Conservation (phyloP, 768 basidiomycete species). For the Hericium alpestre region DNA sequence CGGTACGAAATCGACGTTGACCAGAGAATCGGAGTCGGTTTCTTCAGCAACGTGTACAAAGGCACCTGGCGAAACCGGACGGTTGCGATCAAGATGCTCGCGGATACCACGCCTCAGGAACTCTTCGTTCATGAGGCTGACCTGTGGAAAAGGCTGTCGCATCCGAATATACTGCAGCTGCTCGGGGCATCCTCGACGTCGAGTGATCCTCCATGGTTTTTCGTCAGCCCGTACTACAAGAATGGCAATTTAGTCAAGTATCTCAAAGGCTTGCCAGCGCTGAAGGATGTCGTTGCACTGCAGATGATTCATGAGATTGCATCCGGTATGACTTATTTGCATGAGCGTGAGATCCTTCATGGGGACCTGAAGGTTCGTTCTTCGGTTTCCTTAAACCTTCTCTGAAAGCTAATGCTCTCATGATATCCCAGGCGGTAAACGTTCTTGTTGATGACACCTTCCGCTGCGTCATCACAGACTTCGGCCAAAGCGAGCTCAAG, state of each 20-base stretch:
- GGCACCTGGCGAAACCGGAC: constrained; percentile 58
- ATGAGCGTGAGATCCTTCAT: constrained; percentile 56
- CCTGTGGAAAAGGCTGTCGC: constrained; percentile 61
- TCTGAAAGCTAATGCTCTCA: neutral
- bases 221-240: constrained; percentile 39
- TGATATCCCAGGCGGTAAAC: constrained; percentile 47
- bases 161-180: constrained; percentile 62
- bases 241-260: constrained; percentile 55
- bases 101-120: constrained; percentile 44
- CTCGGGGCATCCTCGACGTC: constrained; percentile 68
- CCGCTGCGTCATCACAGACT: constrained; percentile 69
- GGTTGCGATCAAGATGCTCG: constrained; percentile 67
- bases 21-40: constrained; percentile 58
- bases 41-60: constrained; percentile 67
- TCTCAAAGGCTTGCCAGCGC: constrained; percentile 27
- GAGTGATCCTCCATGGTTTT: constrained; percentile 66
- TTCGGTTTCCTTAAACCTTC: neutral
- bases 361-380: constrained; percentile 65
- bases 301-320: constrained; percentile 65
- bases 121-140: constrained; percentile 62
- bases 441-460: constrained; percentile 61
- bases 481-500: constrained; percentile 76
- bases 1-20: constrained; percentile 70
- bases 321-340: constrained; percentile 74
- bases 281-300: constrained; percentile 35